phyloP scores from a whole-genome alignment of 78 protist species.

The Bigelowiella natans region DNA sequence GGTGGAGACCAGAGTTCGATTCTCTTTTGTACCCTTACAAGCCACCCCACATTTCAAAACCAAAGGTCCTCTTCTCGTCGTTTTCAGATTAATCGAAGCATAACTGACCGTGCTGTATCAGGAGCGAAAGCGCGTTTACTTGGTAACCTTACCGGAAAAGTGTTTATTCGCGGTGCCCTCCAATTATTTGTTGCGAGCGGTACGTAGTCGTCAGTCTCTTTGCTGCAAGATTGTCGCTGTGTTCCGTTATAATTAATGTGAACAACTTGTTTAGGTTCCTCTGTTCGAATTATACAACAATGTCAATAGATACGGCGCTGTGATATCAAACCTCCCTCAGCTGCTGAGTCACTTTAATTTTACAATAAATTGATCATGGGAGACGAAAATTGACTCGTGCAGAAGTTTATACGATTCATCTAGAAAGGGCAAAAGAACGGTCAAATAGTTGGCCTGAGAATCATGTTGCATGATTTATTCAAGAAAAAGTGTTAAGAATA shows the following conservation, averaged over 20 bases:
- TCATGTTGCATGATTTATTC: too few relatives aligned
- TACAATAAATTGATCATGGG: neutral
- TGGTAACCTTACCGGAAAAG: neutral
- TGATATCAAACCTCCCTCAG: neutral
- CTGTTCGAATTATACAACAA: neutral
- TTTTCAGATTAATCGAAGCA: too few relatives aligned
- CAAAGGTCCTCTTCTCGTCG: too few relatives aligned
- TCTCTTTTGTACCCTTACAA: neutral
- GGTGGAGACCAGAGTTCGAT: conserved; percentile 1
- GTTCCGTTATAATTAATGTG: neutral
- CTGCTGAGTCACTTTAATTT: neutral
- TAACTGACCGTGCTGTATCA: too few relatives aligned
- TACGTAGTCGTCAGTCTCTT: too few relatives aligned
- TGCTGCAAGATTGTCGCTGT: too few relatives aligned
- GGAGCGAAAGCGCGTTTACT: too few relatives aligned
- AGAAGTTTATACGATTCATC: too few relatives aligned
- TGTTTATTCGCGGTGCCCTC: neutral
- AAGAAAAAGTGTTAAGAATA: too few relatives aligned
- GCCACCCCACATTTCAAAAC: neutral
- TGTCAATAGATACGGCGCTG: neutral
- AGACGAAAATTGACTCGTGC: too few relatives aligned
- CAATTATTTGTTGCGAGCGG: neutral
- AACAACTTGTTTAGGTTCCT: neutral
- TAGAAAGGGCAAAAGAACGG: too few relatives aligned
- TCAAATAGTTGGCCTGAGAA: too few relatives aligned